Percentiles rank a stretch among this genome's conserved stretches.
These are phyloP conservation scores for Brassica napus DNA, from an alignment of 345 rosid genomes.

Conservation along the genomic window DNA sequence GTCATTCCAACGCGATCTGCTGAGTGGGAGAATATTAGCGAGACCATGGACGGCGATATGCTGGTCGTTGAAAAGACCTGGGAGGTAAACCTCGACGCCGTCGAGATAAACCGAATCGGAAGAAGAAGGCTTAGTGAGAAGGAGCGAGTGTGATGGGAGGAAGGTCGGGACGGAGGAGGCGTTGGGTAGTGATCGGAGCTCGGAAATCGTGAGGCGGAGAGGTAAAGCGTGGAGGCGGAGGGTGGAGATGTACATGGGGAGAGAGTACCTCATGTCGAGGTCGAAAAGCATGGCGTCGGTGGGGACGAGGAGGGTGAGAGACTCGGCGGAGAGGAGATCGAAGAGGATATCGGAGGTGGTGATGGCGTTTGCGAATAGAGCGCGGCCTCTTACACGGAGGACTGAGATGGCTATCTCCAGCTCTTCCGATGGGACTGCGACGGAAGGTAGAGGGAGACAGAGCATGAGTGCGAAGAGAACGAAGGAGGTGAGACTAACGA, in stretches of 20 bases:
- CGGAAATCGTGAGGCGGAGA: slow-evolving; percentile 38
- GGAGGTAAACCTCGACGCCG: slow-evolving; percentile 27
- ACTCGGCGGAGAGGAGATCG: slow-evolving; percentile 40
- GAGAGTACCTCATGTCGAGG: slow-evolving; percentile 44
- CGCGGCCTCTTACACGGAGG: slow-evolving; percentile 41
- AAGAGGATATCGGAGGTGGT: slow-evolving; percentile 44
- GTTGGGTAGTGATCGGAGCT: slow-evolving; percentile 31
- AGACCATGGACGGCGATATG: slow-evolving; percentile 48
- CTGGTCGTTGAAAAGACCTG: slow-evolving; percentile 37
- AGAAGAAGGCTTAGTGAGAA: slow-evolving; percentile 11
- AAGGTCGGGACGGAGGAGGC: slow-evolving; percentile 37
- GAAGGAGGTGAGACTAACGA: not conserved
- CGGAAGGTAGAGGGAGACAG: slow-evolving; percentile 17
- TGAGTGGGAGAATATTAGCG: slow-evolving; percentile 25
- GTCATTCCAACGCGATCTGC: not conserved
- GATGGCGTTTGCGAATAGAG: slow-evolving; percentile 47
- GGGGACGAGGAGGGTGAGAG: slow-evolving; percentile 41
- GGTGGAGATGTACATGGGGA: slow-evolving; percentile 39
- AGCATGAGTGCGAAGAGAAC: not conserved
- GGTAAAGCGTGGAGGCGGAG: slow-evolving; percentile 48
- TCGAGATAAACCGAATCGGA: not conserved
- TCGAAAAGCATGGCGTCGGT: slow-evolving; percentile 42
- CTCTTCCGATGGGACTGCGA: slow-evolving; percentile 36
- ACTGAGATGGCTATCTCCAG: slow-evolving; percentile 33
- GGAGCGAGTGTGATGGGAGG: slow-evolving; percentile 32